Conservation (phyloP, 106 monocot genomes). For the Triglochin maritima region DNA sequence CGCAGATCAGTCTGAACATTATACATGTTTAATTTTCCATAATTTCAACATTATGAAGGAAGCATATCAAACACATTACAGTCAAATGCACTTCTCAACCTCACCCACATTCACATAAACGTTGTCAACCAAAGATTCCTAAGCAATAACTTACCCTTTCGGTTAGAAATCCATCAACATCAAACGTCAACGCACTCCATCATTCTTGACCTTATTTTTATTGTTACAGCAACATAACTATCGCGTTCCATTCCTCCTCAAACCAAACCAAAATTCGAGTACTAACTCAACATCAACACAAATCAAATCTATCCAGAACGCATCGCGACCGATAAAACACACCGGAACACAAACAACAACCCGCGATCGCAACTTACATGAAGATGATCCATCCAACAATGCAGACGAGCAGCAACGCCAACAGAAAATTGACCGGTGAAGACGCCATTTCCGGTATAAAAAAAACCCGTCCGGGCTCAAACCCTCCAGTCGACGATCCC, state of each 20-base stretch:
- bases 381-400: conserved; percentile 15
- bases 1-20: too few species aligned
- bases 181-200: not conserved
- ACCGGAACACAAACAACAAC: not conserved
- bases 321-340: not conserved
- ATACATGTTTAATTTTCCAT: too few species aligned
- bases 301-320: not conserved
- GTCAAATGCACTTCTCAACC: too few species aligned
- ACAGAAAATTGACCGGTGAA: conserved; percentile 5
- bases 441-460: conserved; percentile 7
- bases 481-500: not conserved
- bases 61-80: too few species aligned
- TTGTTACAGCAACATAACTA: not conserved
- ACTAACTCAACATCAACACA: not conserved
- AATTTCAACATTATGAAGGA: too few species aligned
- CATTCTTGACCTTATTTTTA: not conserved
- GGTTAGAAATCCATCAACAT: not conserved
- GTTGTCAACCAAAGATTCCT: too few species aligned
- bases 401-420: conserved; percentile 8
- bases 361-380: conserved; percentile 1
- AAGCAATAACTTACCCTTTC: too few species aligned
- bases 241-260: not conserved
- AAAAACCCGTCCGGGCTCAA: not conserved
- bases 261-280: not conserved
- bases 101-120: too few species aligned